Evolutionary conservation across 352 stramenopile species (phyloP).

Genomic region (Ophiocytium majus): DNA sequence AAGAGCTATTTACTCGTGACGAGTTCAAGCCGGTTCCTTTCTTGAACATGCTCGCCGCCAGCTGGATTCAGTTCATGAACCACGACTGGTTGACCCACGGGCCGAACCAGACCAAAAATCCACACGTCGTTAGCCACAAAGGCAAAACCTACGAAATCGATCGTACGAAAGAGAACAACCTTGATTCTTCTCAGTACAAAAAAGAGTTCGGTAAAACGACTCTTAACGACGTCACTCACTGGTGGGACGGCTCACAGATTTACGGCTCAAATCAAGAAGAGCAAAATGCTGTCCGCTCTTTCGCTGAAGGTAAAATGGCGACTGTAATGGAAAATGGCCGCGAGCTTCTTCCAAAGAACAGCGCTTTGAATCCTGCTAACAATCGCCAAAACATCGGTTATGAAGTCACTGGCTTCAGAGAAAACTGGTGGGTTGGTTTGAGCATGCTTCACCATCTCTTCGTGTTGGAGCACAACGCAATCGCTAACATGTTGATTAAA

Average conservation of each 20-base stretch:
- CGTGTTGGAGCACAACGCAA: slow-evolving; percentile 46
- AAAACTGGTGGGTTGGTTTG: slow-evolving; percentile 33
- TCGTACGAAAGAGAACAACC: not conserved
- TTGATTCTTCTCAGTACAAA: too few species aligned
- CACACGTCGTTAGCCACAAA: not conserved
- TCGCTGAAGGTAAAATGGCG: slow-evolving; percentile 25
- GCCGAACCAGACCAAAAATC: not conserved
- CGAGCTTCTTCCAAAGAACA: slow-evolving; percentile 13
- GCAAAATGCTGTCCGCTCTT: slow-evolving; percentile 21
- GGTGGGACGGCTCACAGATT: slow-evolving; percentile 45
- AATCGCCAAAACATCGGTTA: slow-evolving; percentile 4
- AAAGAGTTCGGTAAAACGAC: slow-evolving; percentile 3
- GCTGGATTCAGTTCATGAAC: slow-evolving; percentile 19
- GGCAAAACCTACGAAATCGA: not conserved
- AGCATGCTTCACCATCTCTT: slow-evolving; percentile 35
- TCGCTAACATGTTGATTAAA: slow-evolving; percentile 28
- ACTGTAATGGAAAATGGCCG: slow-evolving; percentile 7
- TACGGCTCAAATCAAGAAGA: slow-evolving; percentile 37
- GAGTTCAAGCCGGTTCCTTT: slow-evolving; percentile 1
- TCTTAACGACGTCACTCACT: slow-evolving; percentile 26
- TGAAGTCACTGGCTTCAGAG: slow-evolving; percentile 26
- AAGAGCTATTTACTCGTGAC: not conserved
- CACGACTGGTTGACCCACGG: slow-evolving; percentile 9
- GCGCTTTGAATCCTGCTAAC: slow-evolving; percentile 17
- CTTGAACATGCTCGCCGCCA: slow-evolving; percentile 6